Conservation (phyloP, 768 basidiomycete genomes). For the Lactarius akahatsu region DNA sequence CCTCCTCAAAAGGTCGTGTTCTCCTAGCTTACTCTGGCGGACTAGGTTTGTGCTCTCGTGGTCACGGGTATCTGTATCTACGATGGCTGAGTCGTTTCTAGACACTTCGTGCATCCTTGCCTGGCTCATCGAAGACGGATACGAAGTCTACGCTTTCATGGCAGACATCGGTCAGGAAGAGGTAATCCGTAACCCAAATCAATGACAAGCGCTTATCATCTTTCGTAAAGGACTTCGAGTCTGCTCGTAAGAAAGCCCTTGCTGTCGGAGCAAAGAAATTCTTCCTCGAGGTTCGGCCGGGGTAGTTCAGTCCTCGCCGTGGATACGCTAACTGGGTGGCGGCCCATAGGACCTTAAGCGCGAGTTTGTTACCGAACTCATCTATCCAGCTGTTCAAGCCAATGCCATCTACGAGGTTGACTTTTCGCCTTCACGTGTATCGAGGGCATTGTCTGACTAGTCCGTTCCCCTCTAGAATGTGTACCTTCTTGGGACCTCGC, state of each 20-base stretch:
- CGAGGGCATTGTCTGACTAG: neutral
- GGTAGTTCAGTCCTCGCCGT: neutral
- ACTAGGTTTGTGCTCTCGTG: slow-evolving; percentile 63
- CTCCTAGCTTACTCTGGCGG: slow-evolving; percentile 98
- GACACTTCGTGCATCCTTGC: slow-evolving; percentile 99
- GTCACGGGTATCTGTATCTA: neutral
- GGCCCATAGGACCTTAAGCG: slow-evolving; percentile 78
- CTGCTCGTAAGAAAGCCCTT: slow-evolving; percentile 86
- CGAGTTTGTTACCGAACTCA: slow-evolving; percentile 94
- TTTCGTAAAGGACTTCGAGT: slow-evolving; percentile 76
- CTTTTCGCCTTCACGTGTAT: neutral
- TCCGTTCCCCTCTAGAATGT: slow-evolving; percentile 58
- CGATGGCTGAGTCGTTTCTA: slow-evolving; percentile 34
- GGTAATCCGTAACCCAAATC: slow-evolving; percentile 40
- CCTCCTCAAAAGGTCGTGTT: slow-evolving; percentile 72
- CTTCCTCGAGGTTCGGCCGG: slow-evolving; percentile 67
- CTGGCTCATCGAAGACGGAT: slow-evolving; percentile 98
- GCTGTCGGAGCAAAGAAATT: slow-evolving; percentile 95
- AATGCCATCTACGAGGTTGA: slow-evolving; percentile 97
- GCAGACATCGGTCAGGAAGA: slow-evolving; percentile 93
- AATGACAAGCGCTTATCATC: slow-evolving; percentile 21
- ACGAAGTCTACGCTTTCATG: slow-evolving; percentile 97
- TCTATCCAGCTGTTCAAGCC: slow-evolving; percentile 97
- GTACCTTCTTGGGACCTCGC: slow-evolving; percentile 95
- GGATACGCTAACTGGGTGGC: neutral